Evolutionary conservation across 306 rosid species (phyloP), one percentile per base, ranked within the genome.

Genomic region (Prunus davidiana): DNA sequence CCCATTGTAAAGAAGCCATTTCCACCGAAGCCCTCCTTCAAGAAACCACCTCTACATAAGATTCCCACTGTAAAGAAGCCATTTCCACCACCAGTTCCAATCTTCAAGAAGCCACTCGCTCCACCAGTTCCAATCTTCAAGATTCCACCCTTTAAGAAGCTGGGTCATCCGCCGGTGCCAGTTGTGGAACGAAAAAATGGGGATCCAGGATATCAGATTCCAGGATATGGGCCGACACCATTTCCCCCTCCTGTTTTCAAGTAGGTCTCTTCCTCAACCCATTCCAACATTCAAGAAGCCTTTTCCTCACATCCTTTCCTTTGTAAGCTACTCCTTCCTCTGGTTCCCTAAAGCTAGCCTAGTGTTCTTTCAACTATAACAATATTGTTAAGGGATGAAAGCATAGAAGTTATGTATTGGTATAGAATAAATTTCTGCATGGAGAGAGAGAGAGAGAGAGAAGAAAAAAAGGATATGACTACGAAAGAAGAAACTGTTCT

Each of bases 311-410:
- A 50, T 20, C 71, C 62, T 38, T 5, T 55, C 15, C 50, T 4
- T 5, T 20, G 73, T 68, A 78, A 80, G 70, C 61, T 78, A 55
- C 8, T 70, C 11, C 80, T 7, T 38, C 43, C 43, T 38, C 9
- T 38, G 1, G 64, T 61, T 32, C 80, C 76, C 66, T 34, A 56
- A 50, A 66, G 27, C 22, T 52, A 70, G 62, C 43, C 22, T 51
- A 28, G 56, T 16, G 43, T 20, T 19, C 8, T 3, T 27, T 25
- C 22, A 12, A 14, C 32, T 22, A 60, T 22, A 2, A 11, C 14
- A 47, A 47, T 47, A 47, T 47, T 47, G 15, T 12, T 20, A 10
- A 57, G 45, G 5, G 22, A 63, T 28, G 45, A 2, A 1, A 16
- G 38, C 60, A 49, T 14, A 28, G 34, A 49, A 52, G 62, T 16